Evolutionary conservation across 1,284 basidiomycete genomes (phyloP), one percentile per base, ranked within the genome.

Genomic region (Microbotryum scabiosae): DNA sequence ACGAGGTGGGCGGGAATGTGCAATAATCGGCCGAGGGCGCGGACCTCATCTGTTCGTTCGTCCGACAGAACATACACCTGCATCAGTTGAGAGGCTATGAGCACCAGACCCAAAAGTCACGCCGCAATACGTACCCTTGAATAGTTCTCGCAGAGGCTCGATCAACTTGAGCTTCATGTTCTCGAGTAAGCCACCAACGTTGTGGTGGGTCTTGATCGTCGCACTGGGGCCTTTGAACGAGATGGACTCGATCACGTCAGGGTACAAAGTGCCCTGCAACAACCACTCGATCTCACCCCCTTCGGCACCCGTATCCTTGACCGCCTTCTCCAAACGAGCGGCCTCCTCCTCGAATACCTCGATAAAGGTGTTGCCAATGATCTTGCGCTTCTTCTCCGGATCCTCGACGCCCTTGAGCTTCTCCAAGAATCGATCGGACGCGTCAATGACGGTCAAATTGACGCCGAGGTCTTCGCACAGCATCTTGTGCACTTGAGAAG

Each of bases 151-250:
- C 51, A 99, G 79, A 45, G 96, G 96, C 78, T 99, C 96, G 69
- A 99, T 97, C 50, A 99, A 82, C 79, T 98, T 98, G 69, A 99
- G 82, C 77, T 96, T 97, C 96, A 98, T 99, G 76, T 98, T 87
- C 73, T 89, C 90, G 63, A 98, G 79, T 54, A 99, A 79, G 12
- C 96, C 96, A 36, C 96, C 96, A 66, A 98, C 96, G 72, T 99
- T 99, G 77, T 98, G 96, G 75, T 99, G 96, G 10, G 96, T 97
- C 82, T 99, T 98, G 81, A 99, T 98, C 20, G 94, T 98, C 51
- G 96, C 96, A 69, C 88, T 91, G 2, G 96, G 96, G 4, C 96
- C 96, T 78, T 98, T 98, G 85, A 99, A 99, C 77, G 88, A 92
- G 79, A 99, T 97, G 72, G 87, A 91, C 80, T 99, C 96, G 74